Base-by-base conservation (phyloP, 1,139 yeast species). In the Wickerhamiella pararugosa region DNA sequence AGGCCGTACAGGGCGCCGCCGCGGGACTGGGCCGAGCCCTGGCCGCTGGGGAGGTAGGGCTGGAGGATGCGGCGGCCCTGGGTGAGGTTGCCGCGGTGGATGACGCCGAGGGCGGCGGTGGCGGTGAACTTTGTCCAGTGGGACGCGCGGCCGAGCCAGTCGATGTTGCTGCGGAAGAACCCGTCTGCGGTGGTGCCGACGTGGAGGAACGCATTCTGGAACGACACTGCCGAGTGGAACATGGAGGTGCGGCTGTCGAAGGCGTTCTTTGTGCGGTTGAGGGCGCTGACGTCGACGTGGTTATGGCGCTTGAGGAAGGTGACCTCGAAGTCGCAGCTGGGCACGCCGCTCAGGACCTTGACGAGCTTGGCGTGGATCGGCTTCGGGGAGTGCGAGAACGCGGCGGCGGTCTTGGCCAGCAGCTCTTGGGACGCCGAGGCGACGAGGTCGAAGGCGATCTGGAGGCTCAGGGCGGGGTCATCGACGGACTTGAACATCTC, bases 61-160 rank as follows among this genome's bases (percentile, higher is more conserved):
- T 80, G 79, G 59, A 90, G 71, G 41, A 90, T 77, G 50, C 79
- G 75, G 59, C 78, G 77, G 45, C 98, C 98, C 59, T 84, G 94
- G 1, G 94, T 74, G 49, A 90, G 70, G 59, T 90, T 87, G 42
- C 98, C 98, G 57, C 81, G 83, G 58, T 90, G 98, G 53, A 90
- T 87, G 30, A 90, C 98, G 59, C 99, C 99, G 47, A 92, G 69
- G 9, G 97, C 96, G 15, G 98, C 98, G 29, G 98, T 90, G 5
- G 98, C 97, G 0, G 94, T 77, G 59, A 90, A 90, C 59, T 90
- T 90, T 6, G 96, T 87, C 99, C 99, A 90, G 62, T 87, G 87
- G 41, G 92, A 79, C 8, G 98, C 97, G 64, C 86, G 84, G 32
- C 94, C 94, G 51, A 90, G 70, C 97, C 97, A 92, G 56, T 90